Conservation (phyloP, 2,329 filamentous ascomycete genomes). For the Aspergillus transmontanensis region DNA sequence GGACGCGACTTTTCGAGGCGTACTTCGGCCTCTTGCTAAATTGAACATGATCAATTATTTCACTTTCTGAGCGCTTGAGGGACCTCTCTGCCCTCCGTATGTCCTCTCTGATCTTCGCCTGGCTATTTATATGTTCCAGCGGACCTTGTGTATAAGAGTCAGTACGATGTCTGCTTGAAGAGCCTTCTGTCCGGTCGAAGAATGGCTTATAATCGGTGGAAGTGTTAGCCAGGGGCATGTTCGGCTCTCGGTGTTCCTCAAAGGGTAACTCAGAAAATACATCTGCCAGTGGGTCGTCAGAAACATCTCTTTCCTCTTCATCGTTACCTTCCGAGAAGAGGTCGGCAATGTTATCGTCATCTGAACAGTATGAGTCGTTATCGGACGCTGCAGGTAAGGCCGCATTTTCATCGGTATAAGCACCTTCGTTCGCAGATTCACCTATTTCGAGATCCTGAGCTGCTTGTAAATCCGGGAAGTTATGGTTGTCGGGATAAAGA, state of each 20-base stretch:
- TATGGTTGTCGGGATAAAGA: slow-evolving; percentile 71
- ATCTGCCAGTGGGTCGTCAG: slow-evolving; percentile 23
- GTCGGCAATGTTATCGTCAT: slow-evolving; percentile 43
- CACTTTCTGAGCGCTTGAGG: background rate
- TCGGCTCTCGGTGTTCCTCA: slow-evolving; percentile 14
- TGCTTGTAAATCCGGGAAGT: slow-evolving; percentile 25
- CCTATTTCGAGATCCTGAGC: slow-evolving; percentile 13
- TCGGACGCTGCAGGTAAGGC: slow-evolving; percentile 53
- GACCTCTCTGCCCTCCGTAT: background rate
- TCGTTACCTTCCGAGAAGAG: slow-evolving; percentile 21
- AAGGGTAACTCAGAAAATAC: slow-evolving; percentile 26
- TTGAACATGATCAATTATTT: background rate
- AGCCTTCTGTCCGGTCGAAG: background rate
- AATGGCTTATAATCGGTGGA: background rate
- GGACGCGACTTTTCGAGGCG: background rate
- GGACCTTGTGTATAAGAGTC: background rate
- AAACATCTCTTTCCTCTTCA: slow-evolving; percentile 11
- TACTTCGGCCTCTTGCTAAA: background rate
- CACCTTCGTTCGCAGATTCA: slow-evolving; percentile 23
- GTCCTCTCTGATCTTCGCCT: background rate
- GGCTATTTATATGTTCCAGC: background rate
- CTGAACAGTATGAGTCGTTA: slow-evolving; percentile 43
- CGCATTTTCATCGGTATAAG: slow-evolving; percentile 67
- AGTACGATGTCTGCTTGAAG: background rate
- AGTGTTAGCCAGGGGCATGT: background rate